Conservation (phyloP, 495 filamentous ascomycete genomes). For the Penicillium pancosmium region DNA sequence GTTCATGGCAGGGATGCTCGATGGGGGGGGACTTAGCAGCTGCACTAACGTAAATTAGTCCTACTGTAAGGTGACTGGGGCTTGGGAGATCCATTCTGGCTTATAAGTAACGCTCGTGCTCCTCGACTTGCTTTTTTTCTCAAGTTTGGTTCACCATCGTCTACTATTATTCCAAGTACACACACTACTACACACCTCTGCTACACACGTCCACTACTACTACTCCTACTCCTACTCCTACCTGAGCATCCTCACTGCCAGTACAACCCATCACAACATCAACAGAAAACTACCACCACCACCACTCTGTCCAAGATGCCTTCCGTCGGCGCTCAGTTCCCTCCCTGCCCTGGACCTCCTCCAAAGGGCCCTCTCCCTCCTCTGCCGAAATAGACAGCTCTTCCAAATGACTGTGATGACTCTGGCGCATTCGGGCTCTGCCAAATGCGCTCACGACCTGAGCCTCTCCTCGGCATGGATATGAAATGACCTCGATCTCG, state of each 20-base stretch:
- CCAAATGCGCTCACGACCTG: conserved; percentile 30
- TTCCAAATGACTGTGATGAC: conserved; percentile 45
- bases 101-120: conserved; percentile 28
- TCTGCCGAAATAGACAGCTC: conserved; percentile 67
- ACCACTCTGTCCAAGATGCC: conserved; percentile 55
- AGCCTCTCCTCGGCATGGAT: conserved; percentile 38
- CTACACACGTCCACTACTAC: neutral
- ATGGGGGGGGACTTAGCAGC: conserved; percentile 17
- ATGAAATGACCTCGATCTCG: conserved; percentile 35
- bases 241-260: neutral
- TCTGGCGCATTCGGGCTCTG: conserved; percentile 30
- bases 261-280: neutral
- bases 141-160: conserved; percentile 6
- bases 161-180: conserved; percentile 6
- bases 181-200: neutral
- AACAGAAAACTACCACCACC: neutral
- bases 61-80: conserved; percentile 21
- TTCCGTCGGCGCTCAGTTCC: conserved; percentile 67
- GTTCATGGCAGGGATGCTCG: conserved; percentile 42
- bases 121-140: conserved; percentile 16
- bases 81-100: conserved; percentile 15
- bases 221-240: too few species aligned
- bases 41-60: conserved; percentile 26
- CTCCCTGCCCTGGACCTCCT: conserved; percentile 84
- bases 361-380: conserved; percentile 82